phyloP scores from a whole-genome alignment of 305 asterid species.

The Fraxinus paxiana region DNA sequence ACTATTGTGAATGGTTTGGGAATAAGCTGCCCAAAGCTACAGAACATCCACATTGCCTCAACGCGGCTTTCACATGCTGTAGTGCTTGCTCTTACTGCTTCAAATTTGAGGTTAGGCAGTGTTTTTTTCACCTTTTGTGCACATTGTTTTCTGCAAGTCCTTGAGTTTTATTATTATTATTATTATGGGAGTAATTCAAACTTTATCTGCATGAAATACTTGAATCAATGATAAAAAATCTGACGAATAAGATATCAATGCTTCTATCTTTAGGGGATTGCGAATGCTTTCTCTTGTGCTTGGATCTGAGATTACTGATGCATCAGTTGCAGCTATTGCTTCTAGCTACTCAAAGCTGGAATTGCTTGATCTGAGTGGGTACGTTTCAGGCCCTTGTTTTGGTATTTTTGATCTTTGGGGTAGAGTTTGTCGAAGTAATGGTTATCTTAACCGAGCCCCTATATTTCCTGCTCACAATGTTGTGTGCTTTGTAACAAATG shows the following conservation, averaged over 20 bases:
- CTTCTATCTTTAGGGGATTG: constrained; percentile 48
- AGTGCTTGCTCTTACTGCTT: constrained; percentile 77
- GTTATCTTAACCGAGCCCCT: background rate
- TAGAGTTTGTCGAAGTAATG: background rate
- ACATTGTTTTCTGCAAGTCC: background rate
- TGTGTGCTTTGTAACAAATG: background rate
- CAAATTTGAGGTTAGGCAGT: constrained; percentile 64
- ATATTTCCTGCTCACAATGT: background rate
- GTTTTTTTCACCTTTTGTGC: background rate
- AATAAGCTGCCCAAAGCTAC: constrained; percentile 78
- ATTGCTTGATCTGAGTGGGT: constrained; percentile 98
- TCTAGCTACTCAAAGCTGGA: constrained; percentile 75
- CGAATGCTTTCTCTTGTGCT: constrained; percentile 92
- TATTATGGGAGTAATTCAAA: background rate
- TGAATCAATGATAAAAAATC: background rate
- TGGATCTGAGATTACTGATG: constrained; percentile 90
- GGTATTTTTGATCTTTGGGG: background rate
- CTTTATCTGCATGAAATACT: background rate
- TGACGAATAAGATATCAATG: background rate
- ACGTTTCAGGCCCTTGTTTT: constrained; percentile 26
- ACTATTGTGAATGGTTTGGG: constrained; percentile 62
- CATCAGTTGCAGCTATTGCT: constrained; percentile 90
- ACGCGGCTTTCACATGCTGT: constrained; percentile 66
- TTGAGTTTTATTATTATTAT: background rate
- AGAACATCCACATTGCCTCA: constrained; percentile 79